Conservation (phyloP, 1,139 yeast species). For the Yamadazyma conglobata region DNA sequence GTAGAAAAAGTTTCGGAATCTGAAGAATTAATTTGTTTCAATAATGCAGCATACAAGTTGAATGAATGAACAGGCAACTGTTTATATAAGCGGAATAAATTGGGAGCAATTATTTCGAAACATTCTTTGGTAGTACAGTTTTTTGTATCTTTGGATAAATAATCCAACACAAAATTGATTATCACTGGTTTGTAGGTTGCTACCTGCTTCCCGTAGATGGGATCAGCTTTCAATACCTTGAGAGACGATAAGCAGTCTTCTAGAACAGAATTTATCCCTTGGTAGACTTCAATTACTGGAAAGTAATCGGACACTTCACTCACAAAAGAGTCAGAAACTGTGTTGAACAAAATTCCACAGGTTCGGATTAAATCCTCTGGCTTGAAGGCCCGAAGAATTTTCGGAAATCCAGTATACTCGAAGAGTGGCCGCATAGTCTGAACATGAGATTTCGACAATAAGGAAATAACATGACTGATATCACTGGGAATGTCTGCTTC, state of each 20-base stretch:
- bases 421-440: slow-evolving; percentile 6
- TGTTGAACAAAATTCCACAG: slow-evolving; percentile 26
- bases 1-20: slow-evolving; percentile 4
- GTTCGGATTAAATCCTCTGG: slow-evolving; percentile 36
- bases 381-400: slow-evolving; percentile 18
- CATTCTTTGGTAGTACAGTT: slow-evolving; percentile 22
- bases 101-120: slow-evolving; percentile 26
- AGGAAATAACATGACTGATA: slow-evolving; percentile 4
- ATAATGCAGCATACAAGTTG: slow-evolving; percentile 3
- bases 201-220: slow-evolving; percentile 34
- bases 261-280: slow-evolving; percentile 25
- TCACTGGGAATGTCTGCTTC: slow-evolving; percentile 8
- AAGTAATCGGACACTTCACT: slow-evolving; percentile 23
- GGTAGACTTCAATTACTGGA: slow-evolving; percentile 27
- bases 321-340: slow-evolving; percentile 22
- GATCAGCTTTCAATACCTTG: slow-evolving; percentile 28
- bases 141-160: slow-evolving; percentile 17
- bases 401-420: slow-evolving; percentile 5
- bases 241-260: slow-evolving; percentile 31
- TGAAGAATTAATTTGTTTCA: slow-evolving; percentile 1
- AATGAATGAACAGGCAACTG: slow-evolving; percentile 4
- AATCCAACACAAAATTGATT: slow-evolving; percentile 26
- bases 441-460: slow-evolving; percentile 6
- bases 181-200: slow-evolving; percentile 31
- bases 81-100: slow-evolving; percentile 31